Evolutionary conservation across 805 yeast species (phyloP), one percentile per base, ranked within the genome.

Genomic region (Metschnikowia chrysomelidarum): DNA sequence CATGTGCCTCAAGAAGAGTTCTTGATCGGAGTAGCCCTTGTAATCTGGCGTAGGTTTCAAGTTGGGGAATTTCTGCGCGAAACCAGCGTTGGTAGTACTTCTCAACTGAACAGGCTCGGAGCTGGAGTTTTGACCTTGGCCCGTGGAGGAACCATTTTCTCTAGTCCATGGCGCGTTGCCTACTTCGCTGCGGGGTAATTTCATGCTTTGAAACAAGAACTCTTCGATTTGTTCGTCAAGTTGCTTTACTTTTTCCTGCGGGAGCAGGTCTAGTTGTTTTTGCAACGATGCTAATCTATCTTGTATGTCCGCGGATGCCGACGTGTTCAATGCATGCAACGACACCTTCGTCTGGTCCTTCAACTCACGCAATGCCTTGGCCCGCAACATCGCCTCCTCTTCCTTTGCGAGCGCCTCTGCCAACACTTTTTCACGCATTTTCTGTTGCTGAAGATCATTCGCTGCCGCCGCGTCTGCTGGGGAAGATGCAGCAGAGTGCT

Each of bases 1-100:
- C 53, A 77, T 67, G 50, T 81, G 82, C 55, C 97, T 79, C 43
- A 86, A 67, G 44, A 74, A 80, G 31, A 88, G 70, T 59, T 89
- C 97, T 49, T 86, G 87, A 25, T 68, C 61, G 1, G 94, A 74
- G 59, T 86, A 89, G 24, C 89, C 78, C 57, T 76, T 79, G 38
- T 71, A 69, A 25, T 67, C 70, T 7, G 75, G 67, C 0, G 91
- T 74, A 24, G 80, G 78, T 32, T 72, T 71, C 41, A 88, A 69
- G 44, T 73, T 72, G 30, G 95, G 93, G 57, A 70, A 82, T 30
- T 60, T 45, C 26, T 43, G 51, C 22, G 56, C 50, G 33, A 50
- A 50, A 20, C 64, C 54, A 35, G 53, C 54, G 10, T 60, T 51
- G 6, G 67, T 51, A 4, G 69, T 64, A 7, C 66, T 55, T 23